These are phyloP conservation scores for Lachnellula occidentalis DNA, from an alignment of 2,329 filamentous ascomycete species.

Conservation along the genomic window DNA sequence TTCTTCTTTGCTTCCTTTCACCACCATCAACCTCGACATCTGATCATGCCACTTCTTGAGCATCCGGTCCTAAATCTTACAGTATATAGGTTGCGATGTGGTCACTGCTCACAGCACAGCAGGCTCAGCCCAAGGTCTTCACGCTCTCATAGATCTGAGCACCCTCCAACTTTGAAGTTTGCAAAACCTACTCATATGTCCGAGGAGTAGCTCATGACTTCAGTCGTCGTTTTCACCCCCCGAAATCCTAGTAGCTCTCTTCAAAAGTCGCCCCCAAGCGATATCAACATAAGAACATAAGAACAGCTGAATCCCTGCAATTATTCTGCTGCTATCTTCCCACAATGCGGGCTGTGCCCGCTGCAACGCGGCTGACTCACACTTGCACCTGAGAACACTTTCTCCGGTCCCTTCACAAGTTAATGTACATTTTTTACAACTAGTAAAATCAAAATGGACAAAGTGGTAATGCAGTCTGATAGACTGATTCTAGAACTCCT, in stretches of 20 bases:
- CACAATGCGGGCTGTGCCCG: no score
- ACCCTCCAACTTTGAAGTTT: neutral
- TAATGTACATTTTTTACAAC: neutral
- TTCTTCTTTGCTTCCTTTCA: no score
- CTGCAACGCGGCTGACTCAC: no score
- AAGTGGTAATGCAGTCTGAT: slow-evolving; percentile 11
- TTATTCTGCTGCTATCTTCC: no score
- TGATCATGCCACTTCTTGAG: no score
- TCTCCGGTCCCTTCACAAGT: neutral
- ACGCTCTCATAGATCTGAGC: neutral
- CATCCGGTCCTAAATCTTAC: no score
- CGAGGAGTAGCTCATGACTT: neutral
- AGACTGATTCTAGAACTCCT: slow-evolving; percentile 15
- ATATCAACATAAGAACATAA: neutral
- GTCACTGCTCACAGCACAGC: no score
- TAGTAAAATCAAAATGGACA: slow-evolving; percentile 3
- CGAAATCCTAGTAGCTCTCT: neutral
- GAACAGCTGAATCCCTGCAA: neutral
- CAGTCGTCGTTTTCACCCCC: neutral
- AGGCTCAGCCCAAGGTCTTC: no score
- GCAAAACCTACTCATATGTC: neutral
- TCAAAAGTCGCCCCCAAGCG: neutral
- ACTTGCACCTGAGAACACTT: no score
- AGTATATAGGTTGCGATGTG: no score
- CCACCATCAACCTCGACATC: no score